Conservation (phyloP, 805 yeast species). For the Tetrapisispora namnaoensis region DNA sequence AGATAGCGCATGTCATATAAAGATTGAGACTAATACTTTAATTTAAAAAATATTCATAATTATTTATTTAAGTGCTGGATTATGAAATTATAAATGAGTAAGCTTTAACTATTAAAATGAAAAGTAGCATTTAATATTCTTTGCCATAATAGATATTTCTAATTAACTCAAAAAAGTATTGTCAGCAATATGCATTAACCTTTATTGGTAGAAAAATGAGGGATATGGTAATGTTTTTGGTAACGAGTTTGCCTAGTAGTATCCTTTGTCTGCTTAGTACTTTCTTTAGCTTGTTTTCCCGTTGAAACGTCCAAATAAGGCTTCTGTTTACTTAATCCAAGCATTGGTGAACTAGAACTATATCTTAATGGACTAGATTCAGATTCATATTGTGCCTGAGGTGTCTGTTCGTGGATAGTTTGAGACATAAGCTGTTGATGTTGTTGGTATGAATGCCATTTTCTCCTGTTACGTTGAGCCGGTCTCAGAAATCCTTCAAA, state of each 20-base stretch:
- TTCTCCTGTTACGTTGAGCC: slow-evolving; percentile 29
- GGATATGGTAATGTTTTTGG: slow-evolving; percentile 21
- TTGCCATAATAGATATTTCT: background rate
- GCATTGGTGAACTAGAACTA: slow-evolving; percentile 2
- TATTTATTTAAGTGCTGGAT: too few species aligned
- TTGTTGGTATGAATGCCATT: slow-evolving; percentile 20
- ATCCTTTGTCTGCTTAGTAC: background rate
- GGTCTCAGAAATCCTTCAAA: slow-evolving; percentile 36
- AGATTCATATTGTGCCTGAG: slow-evolving; percentile 2
- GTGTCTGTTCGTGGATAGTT: slow-evolving; percentile 16
- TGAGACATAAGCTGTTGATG: slow-evolving; percentile 20
- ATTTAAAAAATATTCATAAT: too few species aligned
- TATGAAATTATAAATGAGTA: too few species aligned
- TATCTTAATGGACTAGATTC: slow-evolving; percentile 3
- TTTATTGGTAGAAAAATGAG: slow-evolving; percentile 11
- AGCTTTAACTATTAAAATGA: too few species aligned
- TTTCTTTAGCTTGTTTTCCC: background rate
- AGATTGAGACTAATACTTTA: too few species aligned
- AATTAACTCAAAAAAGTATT: too few species aligned
- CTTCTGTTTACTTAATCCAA: slow-evolving; percentile 1
- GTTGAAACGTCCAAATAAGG: background rate
- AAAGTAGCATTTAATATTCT: too few species aligned
- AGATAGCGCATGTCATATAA: background rate
- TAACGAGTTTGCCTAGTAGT: slow-evolving; percentile 6
- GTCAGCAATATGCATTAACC: background rate